Percentiles rank a stretch among this genome's conserved stretches.
Conservation (phyloP, 164 flowering plant species). For the Nelumbo lutea region DNA sequence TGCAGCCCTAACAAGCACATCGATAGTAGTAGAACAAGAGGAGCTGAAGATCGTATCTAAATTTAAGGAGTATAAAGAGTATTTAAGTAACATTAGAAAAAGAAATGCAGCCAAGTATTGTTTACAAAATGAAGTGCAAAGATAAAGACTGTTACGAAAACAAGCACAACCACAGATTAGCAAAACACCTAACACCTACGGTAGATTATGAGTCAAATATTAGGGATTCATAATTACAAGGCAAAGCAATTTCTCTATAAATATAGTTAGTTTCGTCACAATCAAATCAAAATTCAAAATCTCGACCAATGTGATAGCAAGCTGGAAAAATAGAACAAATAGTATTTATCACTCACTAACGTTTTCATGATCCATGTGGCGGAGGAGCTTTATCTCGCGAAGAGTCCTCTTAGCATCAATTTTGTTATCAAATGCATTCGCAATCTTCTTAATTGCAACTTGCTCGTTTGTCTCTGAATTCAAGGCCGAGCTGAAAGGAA, state of each 20-base stretch:
- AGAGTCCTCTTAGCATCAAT: conserved; percentile 96
- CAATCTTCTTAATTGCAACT: conserved; percentile 92
- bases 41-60: too few relatives aligned
- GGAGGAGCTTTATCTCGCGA: conserved; percentile 91
- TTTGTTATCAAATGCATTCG: conserved; percentile 90
- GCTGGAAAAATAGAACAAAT: neutral
- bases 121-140: too few relatives aligned
- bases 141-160: too few relatives aligned
- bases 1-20: too few relatives aligned
- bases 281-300: neutral
- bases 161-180: too few relatives aligned
- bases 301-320: neutral
- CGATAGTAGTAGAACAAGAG: too few relatives aligned
- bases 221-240: neutral
- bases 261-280: neutral
- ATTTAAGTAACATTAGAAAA: too few relatives aligned
- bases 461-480: conserved; percentile 88
- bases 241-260: neutral
- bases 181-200: too few relatives aligned
- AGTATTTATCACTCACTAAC: conserved; percentile 43
- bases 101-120: too few relatives aligned
- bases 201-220: neutral
- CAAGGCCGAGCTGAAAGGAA: conserved; percentile 60
- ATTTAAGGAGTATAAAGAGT: too few relatives aligned
- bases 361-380: conserved; percentile 99